Conservation (phyloP, 148 eudicot species). For the Silene conica region DNA sequence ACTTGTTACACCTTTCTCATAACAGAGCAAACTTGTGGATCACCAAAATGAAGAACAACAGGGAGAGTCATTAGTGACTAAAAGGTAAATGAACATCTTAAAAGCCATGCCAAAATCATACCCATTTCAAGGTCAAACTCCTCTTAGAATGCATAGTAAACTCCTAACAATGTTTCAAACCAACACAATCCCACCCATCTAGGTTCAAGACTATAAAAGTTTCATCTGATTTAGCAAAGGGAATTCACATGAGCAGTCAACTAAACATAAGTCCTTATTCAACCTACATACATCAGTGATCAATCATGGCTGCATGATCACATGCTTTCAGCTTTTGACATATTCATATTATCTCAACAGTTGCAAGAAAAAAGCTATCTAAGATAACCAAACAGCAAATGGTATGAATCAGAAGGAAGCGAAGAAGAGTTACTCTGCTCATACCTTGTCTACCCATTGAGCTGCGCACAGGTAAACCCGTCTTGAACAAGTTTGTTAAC, state of each 20-base stretch:
- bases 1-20: background rate
- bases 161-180: background rate
- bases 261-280: background rate
- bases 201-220: background rate
- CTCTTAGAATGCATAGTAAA: background rate
- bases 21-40: background rate
- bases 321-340: background rate
- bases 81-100: background rate
- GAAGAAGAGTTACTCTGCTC: background rate
- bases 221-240: too few relatives aligned
- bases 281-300: too few relatives aligned
- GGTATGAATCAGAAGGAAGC: background rate
- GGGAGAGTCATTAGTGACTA: background rate
- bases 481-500: constrained; percentile 57
- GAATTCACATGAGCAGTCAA: background rate
- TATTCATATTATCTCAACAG: background rate
- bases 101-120: background rate
- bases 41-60: background rate
- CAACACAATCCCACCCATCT: background rate
- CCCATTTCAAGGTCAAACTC: background rate
- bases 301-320: too few relatives aligned
- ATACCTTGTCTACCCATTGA: constrained; percentile 48
- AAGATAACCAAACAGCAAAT: background rate
- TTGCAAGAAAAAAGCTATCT: background rate
- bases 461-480: constrained; percentile 54